Conservation (phyloP, 108 stramenopile genomes). For the Chaetoceros tenuissimus region DNA sequence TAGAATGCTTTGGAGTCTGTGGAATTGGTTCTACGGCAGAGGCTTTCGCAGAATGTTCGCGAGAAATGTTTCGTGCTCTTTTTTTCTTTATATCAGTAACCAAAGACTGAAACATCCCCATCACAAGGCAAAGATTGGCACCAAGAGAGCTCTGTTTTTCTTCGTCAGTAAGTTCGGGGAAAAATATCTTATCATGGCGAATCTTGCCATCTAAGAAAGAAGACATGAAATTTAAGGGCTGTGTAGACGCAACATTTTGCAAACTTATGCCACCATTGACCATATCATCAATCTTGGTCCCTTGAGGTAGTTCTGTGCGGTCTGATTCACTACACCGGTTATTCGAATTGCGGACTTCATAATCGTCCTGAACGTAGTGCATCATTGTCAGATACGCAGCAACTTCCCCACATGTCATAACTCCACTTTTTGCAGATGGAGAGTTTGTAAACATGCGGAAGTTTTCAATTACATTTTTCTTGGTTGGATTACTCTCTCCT, state of each 20-base stretch:
- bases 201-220: neutral
- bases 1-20: too few species aligned
- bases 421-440: neutral
- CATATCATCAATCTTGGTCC: neutral
- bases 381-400: neutral
- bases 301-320: neutral
- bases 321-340: neutral
- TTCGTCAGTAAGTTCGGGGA: neutral
- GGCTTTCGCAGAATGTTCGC: too few species aligned
- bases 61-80: too few species aligned
- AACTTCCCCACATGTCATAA: neutral
- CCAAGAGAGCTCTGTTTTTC: neutral
- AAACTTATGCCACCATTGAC: neutral
- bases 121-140: neutral
- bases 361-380: neutral
- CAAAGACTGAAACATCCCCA: neutral
- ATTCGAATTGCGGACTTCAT: neutral
- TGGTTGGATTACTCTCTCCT: neutral
- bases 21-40: too few species aligned
- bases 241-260: neutral
- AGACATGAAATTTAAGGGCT: neutral
- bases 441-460: too few species aligned
- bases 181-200: neutral
- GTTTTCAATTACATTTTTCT: neutral
- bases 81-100: too few species aligned